Conservation (phyloP, 306 rosid species). For the cucumber (Cucumis sativus) region Cucumber_9930_V3 NC_026660.2:24306501-24307000, state of each 20-base stretch:
- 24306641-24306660: neutral
- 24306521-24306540: neutral
- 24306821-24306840: neutral
- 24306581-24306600: neutral
- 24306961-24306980: neutral
- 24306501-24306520: neutral
- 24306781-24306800: neutral
- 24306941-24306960: neutral
- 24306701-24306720: neutral
- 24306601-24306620: neutral
- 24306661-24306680: neutral
- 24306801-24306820: too few relatives aligned
- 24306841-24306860: neutral
- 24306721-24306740: neutral
- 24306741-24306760: neutral
- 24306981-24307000: neutral
- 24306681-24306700: neutral
- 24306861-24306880: neutral
- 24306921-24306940: neutral
- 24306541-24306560: neutral
- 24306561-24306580: neutral
- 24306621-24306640: neutral
- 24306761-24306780: neutral
- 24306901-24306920: neutral
- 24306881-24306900: neutral